Base-by-base conservation (phyloP, 2,329 filamentous ascomycete genomes). In the Ustulina deusta region DNA sequence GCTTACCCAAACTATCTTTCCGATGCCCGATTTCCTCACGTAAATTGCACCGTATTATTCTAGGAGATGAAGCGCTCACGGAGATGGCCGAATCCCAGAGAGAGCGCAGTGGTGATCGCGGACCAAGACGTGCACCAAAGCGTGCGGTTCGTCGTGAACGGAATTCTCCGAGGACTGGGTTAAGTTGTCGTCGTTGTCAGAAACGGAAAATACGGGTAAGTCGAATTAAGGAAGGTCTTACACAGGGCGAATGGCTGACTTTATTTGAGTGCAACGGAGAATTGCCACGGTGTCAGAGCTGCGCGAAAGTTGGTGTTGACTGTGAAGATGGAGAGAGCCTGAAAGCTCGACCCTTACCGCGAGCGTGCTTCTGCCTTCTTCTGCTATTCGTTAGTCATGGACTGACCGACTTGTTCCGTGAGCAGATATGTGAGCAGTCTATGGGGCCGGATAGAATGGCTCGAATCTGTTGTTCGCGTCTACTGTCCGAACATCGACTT, bases 151-250 rank as follows among this genome's bases (percentile, higher is more conserved):
- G 49, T 6, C 51, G 42, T 36, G 63, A 61, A n/a, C 66, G 57
- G 66, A 63, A 38, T 49, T 25, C 48, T 17, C 62, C 55, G 52
- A 63, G 49, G 29, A 52, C 61, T 7, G 63, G 66, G 13, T 46
- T 68, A 42, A 69, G 65, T 27, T 70, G 69, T 20, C 66, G 63
- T 36, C 66, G 66, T n/a, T 86, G 84, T 63, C 84, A 86, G 66
- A 77, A 82, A 48, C 79, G 84, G 29, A 86, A 86, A 74, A 85
- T 86, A 72, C 80, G 80, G 52, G 83, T 83, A 76, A 27, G 78
- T 69, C 9, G 17, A 40, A 36, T 10, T 6, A 13, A 54, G 13
- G 29, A 40, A n/a, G 20, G 34, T 48, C 57, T 40, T 22, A 40
- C 3, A 34, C 17, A 9, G 6, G 15, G 13, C 3, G 17, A 34